Evolutionary conservation across 371 early-diverging fungal genomes (phyloP).

Genomic region (Dichotomocladium elegans): DNA sequence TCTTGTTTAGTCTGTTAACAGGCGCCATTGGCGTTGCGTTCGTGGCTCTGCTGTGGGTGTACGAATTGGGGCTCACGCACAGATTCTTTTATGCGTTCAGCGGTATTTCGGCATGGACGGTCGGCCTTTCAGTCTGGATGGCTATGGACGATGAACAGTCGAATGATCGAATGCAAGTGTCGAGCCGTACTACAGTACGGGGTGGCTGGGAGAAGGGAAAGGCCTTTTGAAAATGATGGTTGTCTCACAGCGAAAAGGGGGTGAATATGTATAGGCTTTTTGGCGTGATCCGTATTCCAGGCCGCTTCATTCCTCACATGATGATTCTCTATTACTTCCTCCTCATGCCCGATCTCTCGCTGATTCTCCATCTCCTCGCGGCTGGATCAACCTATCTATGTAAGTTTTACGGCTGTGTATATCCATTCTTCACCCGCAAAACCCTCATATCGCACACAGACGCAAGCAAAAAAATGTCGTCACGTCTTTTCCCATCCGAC

Average conservation of each 20-base stretch:
- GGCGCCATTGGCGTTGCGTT: conserved; percentile 1
- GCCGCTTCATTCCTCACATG: conserved; percentile 11
- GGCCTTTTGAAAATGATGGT: not conserved
- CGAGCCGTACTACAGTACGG: not conserved
- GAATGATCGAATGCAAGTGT: conserved; percentile 19
- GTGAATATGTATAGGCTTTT: conserved; percentile 14
- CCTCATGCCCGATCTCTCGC: conserved; percentile 16
- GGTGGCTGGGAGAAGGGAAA: not conserved
- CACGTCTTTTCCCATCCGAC: conserved; percentile 2
- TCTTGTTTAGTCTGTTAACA: conserved; percentile 7
- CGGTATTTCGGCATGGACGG: conserved; percentile 20
- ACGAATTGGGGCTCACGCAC: not conserved
- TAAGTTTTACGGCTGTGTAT: conserved; percentile 4
- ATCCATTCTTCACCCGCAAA: not conserved
- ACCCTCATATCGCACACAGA: not conserved
- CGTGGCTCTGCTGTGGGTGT: not conserved
- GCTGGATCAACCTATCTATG: conserved; percentile 13
- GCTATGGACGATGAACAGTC: conserved; percentile 16
- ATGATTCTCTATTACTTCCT: conserved; percentile 18
- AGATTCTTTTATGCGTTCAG: conserved; percentile 1
- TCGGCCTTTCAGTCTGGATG: conserved; percentile 17
- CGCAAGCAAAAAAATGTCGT: conserved; percentile 1
- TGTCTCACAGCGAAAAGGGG: not conserved
- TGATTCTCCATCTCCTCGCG: conserved; percentile 11
- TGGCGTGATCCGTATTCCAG: conserved; percentile 24